Base-by-base conservation (phyloP, 805 yeast species). In the Lipomyces yamanashiensis region DNA sequence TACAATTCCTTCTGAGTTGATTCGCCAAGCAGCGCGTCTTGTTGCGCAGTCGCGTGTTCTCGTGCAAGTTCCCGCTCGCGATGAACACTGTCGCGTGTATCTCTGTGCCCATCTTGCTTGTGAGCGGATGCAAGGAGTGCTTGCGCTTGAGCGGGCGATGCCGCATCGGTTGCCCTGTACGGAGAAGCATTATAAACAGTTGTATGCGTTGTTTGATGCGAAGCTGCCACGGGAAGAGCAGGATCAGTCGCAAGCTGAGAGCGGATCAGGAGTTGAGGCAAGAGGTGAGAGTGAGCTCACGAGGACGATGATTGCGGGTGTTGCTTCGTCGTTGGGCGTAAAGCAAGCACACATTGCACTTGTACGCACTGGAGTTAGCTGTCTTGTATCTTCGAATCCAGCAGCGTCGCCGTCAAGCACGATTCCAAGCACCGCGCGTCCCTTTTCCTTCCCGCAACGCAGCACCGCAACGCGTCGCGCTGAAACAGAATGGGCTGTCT, bases 31-130 rank as follows among this genome's bases (percentile, higher is more conserved):
- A 7, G 52, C 53, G 7, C 52, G 53, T 3, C 53, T 63, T 1
- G 54, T 52, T 19, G 59, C 59, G 34, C 64, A 61, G 44, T 64
- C 68, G 23, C 66, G 51, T 17, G 36, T 43, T 33, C 6, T 33
- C 7, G 48, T 62, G 33, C 49, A 13, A n/a, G 63, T 64, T 4
- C 61, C 66, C 4, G 40, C 43, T 2, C 54, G 58, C 12, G 53
- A 58, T 28, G 68, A 64, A 37, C 63, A 58, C 47, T 66, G 61
- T 36, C 62, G 68, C 37, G 62, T 52, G 13, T 55, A 64, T 44
- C 33, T 64, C 28, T 61, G 66, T 40, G 66, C 65, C 4, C 68
- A 64, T 48, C 28, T 64, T 6, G 63, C 68, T 15, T 58, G 61
- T 49, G 60, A 34, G 7, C 50, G 68, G n/a, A 44, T 63, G n/a